These are phyloP conservation scores for Colletotrichum lentis DNA, from an alignment of 2,329 filamentous ascomycete species.

Conservation along the genomic window DNA sequence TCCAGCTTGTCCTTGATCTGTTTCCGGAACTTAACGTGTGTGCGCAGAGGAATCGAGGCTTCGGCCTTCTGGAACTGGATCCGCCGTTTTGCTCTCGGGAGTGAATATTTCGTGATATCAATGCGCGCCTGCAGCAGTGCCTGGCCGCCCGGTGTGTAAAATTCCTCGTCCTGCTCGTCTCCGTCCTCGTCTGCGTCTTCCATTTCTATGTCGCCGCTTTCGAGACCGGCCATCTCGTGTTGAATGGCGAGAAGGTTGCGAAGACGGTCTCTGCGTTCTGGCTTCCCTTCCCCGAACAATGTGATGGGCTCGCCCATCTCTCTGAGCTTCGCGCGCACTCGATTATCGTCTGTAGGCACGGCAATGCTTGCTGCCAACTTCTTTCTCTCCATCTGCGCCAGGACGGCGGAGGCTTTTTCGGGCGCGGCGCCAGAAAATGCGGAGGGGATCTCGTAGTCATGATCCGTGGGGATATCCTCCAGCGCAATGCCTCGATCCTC, in stretches of 20 bases:
- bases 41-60: conserved; percentile 82
- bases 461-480: conserved; percentile 69
- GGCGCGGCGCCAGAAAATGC: conserved; percentile 72
- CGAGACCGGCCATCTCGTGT: conserved; percentile 66
- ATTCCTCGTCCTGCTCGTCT: conserved; percentile 84
- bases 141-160: conserved; percentile 85
- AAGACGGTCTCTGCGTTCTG: conserved; percentile 85
- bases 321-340: conserved; percentile 81
- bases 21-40: conserved; percentile 92
- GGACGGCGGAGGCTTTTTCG: conserved; percentile 84
- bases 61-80: conserved; percentile 81
- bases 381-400: conserved; percentile 91
- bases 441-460: conserved; percentile 82
- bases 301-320: conserved; percentile 94
- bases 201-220: conserved; percentile 68
- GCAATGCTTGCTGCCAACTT: conserved; percentile 86
- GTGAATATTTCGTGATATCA: conserved; percentile 81
- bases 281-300: conserved; percentile 88
- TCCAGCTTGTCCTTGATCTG: conserved; percentile 83
- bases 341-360: conserved; percentile 91
- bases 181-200: conserved; percentile 63
- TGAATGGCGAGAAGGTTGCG: conserved; percentile 81
- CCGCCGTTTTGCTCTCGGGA: conserved; percentile 81
- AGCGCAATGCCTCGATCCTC: conserved; percentile 55
- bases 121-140: conserved; percentile 79